Conservation (phyloP, 768 basidiomycete genomes). For the Crassisporium funariophilum region DNA sequence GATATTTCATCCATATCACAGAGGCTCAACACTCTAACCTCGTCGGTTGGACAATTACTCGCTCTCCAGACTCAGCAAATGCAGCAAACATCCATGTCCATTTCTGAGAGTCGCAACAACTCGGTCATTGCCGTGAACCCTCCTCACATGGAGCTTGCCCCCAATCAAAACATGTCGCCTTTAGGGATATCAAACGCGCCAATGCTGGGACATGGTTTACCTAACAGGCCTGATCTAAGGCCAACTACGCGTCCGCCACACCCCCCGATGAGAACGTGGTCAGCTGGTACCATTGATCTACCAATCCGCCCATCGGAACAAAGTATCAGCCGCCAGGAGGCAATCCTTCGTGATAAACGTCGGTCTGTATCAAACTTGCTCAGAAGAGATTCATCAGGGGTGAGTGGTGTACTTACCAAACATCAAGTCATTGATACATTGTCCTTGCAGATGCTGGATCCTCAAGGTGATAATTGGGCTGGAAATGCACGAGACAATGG, state of each 20-base stretch:
- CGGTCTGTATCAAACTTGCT: constrained; percentile 69
- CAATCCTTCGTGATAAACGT: constrained; percentile 64
- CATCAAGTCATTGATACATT: constrained; percentile 5
- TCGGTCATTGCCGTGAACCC: constrained; percentile 41
- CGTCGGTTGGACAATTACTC: constrained; percentile 84
- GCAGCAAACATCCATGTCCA: constrained; percentile 40
- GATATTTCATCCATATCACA: constrained; percentile 78
- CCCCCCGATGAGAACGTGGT: constrained; percentile 82
- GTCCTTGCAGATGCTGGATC: constrained; percentile 50
- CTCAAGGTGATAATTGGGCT: constrained; percentile 57
- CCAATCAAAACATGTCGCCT: constrained; percentile 47
- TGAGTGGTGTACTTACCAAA: constrained; percentile 38
- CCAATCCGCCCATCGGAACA: constrained; percentile 58
- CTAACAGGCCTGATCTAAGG: constrained; percentile 67
- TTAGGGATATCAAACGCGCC: constrained; percentile 39
- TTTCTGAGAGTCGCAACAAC: constrained; percentile 39
- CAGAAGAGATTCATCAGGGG: constrained; percentile 75
- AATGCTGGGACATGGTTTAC: constrained; percentile 60
- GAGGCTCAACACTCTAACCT: constrained; percentile 75
- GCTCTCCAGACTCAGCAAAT: constrained; percentile 78
- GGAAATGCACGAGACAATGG: constrained; percentile 68
- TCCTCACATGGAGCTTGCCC: constrained; percentile 50
- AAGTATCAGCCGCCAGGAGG: constrained; percentile 45
- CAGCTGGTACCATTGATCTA: constrained; percentile 77
- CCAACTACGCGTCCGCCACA: constrained; percentile 62